A percentile compares a stretch with the other conserved stretches of the same genome.
Conservation (phyloP, 306 rosid species). For the Castanea crenata region DNA sequence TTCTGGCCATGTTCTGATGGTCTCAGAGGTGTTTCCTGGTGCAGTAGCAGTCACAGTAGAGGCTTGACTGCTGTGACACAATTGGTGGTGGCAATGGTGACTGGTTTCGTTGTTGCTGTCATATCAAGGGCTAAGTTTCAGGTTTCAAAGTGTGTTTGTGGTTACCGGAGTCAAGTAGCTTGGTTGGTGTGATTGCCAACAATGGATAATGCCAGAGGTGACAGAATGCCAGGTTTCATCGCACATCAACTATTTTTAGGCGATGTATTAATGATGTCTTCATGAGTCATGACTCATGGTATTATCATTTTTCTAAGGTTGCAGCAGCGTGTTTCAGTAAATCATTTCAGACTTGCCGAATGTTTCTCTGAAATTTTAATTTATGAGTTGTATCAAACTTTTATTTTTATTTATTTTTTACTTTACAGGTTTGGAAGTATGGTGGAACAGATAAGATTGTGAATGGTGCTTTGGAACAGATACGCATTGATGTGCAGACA, state of each 20-base stretch:
- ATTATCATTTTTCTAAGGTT: not conserved
- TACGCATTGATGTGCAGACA: conserved; percentile 51
- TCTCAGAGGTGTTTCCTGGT: too few species aligned
- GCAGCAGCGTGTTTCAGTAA: not conserved
- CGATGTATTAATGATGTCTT: not conserved
- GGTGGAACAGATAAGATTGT: conserved; percentile 40
- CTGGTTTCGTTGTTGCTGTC: too few species aligned
- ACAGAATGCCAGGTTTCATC: not conserved
- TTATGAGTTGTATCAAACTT: not conserved
- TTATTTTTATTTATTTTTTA: not conserved
- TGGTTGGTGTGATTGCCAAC: too few species aligned
- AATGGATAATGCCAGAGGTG: too few species aligned
- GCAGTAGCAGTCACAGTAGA: too few species aligned
- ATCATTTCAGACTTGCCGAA: not conserved
- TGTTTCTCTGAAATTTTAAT: not conserved
- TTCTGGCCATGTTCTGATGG: too few species aligned
- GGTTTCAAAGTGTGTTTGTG: too few species aligned
- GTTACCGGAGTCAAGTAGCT: too few species aligned
- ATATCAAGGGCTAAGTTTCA: too few species aligned
- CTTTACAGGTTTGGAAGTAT: conserved; percentile 79
- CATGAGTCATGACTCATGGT: not conserved
- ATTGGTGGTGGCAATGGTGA: too few species aligned
- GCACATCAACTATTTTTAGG: not conserved
- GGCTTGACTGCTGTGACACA: too few species aligned
- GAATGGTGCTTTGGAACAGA: conserved; percentile 67